Percentiles rank a stretch among this genome's conserved stretches.
Evolutionary conservation across 176 grass and related monocot genomes (phyloP).

Genomic region (Eremochloa ophiuroides): DNA sequence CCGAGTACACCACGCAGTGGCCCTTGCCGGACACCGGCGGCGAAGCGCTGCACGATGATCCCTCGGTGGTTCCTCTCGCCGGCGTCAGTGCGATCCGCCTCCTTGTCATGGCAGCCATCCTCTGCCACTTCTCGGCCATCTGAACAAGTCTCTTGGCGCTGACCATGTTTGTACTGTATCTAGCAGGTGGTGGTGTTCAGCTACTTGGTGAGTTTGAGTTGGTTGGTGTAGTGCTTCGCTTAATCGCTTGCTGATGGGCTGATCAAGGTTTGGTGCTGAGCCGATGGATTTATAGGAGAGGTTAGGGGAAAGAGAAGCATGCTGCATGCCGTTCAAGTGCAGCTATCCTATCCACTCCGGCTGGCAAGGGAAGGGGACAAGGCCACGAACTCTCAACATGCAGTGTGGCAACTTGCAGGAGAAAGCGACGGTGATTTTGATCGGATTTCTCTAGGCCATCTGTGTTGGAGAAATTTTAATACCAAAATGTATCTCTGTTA

Average conservation of each 20-base stretch:
- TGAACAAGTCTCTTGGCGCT: slow-evolving; percentile 40
- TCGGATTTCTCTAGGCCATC: slow-evolving; percentile 9
- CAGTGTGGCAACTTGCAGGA: background rate
- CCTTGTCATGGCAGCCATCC: slow-evolving; percentile 28
- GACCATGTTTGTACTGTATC: background rate
- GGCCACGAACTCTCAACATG: slow-evolving; percentile 29
- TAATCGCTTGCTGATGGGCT: slow-evolving; percentile 20
- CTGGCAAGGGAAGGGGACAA: slow-evolving; percentile 34
- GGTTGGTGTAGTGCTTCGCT: background rate
- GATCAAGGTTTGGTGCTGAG: background rate
- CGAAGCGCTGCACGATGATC: background rate
- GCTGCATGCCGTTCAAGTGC: background rate
- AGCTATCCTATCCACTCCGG: background rate
- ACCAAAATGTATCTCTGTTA: too few species aligned
- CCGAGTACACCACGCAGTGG: slow-evolving; percentile 50
- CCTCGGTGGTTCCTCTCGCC: background rate
- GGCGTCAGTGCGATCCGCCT: slow-evolving; percentile 9
- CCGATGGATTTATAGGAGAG: too few species aligned
- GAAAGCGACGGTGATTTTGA: background rate
- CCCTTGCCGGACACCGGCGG: slow-evolving; percentile 26
- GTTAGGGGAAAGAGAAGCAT: background rate
- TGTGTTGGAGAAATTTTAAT: too few species aligned
- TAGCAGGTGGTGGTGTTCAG: background rate
- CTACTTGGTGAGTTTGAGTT: background rate
- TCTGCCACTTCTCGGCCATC: slow-evolving; percentile 48